phyloP scores from a whole-genome alignment of 2,329 filamentous ascomycete species.

The Talaromyces sp. region DNA sequence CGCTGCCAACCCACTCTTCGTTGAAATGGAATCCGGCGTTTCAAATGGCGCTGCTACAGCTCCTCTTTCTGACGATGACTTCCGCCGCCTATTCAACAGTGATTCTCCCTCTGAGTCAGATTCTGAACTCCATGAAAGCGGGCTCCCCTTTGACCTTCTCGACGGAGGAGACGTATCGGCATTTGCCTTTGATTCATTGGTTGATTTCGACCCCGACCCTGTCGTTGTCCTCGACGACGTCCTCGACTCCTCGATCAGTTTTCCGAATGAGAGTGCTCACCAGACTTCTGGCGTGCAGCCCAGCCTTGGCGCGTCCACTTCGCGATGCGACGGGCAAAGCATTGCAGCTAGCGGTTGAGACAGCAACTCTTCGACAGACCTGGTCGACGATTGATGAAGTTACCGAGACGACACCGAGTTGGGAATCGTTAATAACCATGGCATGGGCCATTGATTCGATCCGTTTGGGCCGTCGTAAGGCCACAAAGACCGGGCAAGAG shows the following conservation, averaged over 20 bases:
- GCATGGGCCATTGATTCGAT: conserved; percentile 43
- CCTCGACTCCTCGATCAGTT: conserved; percentile 42
- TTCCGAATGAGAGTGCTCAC: conserved; percentile 48
- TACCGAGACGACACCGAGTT: conserved; percentile 31
- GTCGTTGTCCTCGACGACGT: conserved; percentile 40
- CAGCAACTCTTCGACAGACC: conserved; percentile 33
- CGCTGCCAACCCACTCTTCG: conserved; percentile 37
- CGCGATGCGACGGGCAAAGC: conserved; percentile 50
- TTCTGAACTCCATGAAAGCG: conserved; percentile 71
- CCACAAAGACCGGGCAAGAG: conserved; percentile 24
- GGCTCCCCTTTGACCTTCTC: conserved; percentile 67
- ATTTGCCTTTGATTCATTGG: conserved; percentile 52
- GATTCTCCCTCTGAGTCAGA: conserved; percentile 64
- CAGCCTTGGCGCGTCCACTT: conserved; percentile 51
- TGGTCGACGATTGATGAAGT: conserved; percentile 29
- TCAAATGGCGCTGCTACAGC: conserved; percentile 54
- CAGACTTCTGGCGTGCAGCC: conserved; percentile 49
- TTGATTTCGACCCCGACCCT: conserved; percentile 51
- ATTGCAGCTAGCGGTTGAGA: conserved; percentile 48
- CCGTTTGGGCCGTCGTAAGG: conserved; percentile 31
- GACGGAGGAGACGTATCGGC: conserved; percentile 44
- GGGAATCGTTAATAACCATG: conserved; percentile 45
- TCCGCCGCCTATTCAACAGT: conserved; percentile 56
- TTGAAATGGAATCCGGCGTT: conserved; percentile 41
- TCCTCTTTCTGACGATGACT: conserved; percentile 65